A percentile compares a stretch with the other conserved stretches of the same genome.
phyloP scores from a whole-genome alignment of 208 protist species.

The Angomonas ambiguus region DNA sequence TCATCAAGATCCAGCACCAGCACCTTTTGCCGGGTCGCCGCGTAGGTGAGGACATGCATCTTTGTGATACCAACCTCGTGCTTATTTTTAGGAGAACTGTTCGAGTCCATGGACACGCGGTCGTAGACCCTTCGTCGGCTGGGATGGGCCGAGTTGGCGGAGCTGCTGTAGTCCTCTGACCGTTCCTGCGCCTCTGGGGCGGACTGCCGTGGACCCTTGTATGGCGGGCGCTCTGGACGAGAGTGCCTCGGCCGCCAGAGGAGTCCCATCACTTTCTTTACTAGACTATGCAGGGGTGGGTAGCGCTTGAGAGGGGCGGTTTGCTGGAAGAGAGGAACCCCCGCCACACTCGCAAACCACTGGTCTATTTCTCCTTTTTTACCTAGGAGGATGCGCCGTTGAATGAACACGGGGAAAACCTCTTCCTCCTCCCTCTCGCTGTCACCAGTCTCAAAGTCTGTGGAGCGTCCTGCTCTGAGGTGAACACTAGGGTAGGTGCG shows the following conservation, averaged over 20 bases:
- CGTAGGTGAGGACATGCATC: constrained; percentile 84
- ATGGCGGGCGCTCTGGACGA: constrained; percentile 75
- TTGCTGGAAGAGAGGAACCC: constrained; percentile 35
- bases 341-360: constrained; percentile 34
- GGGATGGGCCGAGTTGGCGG: constrained; percentile 29
- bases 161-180: constrained; percentile 71
- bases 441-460: constrained; percentile 12
- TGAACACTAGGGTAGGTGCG: constrained; percentile 41
- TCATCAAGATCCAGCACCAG: constrained; percentile 89
- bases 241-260: constrained; percentile 73
- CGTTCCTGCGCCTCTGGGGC: not conserved
- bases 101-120: constrained; percentile 64
- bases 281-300: constrained; percentile 60
- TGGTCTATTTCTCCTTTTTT: constrained; percentile 49
- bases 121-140: constrained; percentile 55
- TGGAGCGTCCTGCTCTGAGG: constrained; percentile 12
- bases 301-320: constrained; percentile 46
- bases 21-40: constrained; percentile 83
- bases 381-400: constrained; percentile 58
- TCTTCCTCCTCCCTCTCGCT: not conserved
- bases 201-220: constrained; percentile 29
- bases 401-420: constrained; percentile 20
- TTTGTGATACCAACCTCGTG: constrained; percentile 77
- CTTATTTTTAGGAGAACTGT: constrained; percentile 23
- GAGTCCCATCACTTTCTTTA: constrained; percentile 69